A percentile compares a stretch with the other conserved stretches of the same genome.
phyloP scores from a whole-genome alignment of 139 green algal species.

The Choricystis sp. region DNA sequence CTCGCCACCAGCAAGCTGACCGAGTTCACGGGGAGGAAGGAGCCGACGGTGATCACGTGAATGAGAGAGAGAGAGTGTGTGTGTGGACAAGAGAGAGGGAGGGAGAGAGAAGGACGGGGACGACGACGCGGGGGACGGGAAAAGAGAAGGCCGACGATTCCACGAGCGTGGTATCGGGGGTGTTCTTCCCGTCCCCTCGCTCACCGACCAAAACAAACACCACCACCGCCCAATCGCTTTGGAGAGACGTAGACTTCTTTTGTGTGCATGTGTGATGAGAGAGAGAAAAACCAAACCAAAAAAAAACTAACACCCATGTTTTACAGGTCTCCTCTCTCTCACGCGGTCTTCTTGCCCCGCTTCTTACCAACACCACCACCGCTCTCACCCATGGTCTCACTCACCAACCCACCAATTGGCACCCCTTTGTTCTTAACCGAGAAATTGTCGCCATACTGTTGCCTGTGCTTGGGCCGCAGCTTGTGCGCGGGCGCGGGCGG shows the following conservation, averaged over 20 bases:
- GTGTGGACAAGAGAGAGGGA: neutral
- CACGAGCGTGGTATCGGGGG: no score
- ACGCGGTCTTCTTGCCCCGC: neutral
- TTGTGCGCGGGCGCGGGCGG: slow-evolving; percentile 28
- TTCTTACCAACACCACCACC: neutral
- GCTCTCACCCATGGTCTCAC: neutral
- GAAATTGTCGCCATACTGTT: slow-evolving; percentile 55
- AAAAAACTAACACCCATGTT: no score
- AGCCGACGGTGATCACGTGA: slow-evolving; percentile 98
- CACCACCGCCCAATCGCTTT: no score
- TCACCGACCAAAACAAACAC: no score
- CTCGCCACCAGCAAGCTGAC: slow-evolving; percentile 62
- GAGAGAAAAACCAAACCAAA: no score
- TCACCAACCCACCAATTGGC: neutral
- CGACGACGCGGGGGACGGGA: no score
- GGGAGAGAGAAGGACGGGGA: no score
- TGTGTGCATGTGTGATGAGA: no score
- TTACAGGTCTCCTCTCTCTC: no score
- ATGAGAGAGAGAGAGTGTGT: neutral
- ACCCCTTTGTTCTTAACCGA: neutral
- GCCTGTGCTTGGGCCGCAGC: slow-evolving; percentile 40
- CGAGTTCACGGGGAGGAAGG: slow-evolving; percentile 83
- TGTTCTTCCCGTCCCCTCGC: no score
- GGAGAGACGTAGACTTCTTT: no score
- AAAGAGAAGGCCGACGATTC: no score